Percentiles rank a stretch among this genome's conserved stretches.
Conservation (phyloP, 495 filamentous ascomycete species). For the Astrocystis sublimbata region DNA sequence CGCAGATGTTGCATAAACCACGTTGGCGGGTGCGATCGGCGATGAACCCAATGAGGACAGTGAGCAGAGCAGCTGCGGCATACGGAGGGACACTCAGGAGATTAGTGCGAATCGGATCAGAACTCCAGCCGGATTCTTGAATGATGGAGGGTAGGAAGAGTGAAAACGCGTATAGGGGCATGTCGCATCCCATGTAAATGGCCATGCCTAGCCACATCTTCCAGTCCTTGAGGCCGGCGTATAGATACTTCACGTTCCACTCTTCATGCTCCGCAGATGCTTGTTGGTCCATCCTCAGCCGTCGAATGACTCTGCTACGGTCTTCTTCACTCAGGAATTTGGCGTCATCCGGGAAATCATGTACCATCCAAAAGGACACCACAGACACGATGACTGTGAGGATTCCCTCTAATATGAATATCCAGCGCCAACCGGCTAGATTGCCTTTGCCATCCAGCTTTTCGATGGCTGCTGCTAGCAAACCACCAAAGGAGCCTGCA, state of each 20-base stretch:
- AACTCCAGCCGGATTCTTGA: slow-evolving; percentile 65
- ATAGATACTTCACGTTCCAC: slow-evolving; percentile 76
- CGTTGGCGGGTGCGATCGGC: slow-evolving; percentile 78
- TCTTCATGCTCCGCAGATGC: slow-evolving; percentile 75
- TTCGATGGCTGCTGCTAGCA: slow-evolving; percentile 76
- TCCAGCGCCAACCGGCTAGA: slow-evolving; percentile 78
- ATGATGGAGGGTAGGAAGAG: slow-evolving; percentile 91
- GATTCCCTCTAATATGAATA: slow-evolving; percentile 79
- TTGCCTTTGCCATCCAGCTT: slow-evolving; percentile 71
- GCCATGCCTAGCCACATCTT: slow-evolving; percentile 79
- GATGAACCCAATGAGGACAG: slow-evolving; percentile 71
- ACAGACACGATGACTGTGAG: slow-evolving; percentile 73
- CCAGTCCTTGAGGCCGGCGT: slow-evolving; percentile 76
- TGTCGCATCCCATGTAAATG: slow-evolving; percentile 76
- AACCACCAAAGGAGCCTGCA: slow-evolving; percentile 82
- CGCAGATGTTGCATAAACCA: slow-evolving; percentile 77
- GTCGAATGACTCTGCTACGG: slow-evolving; percentile 68
- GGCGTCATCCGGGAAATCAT: slow-evolving; percentile 86
- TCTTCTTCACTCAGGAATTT: slow-evolving; percentile 73
- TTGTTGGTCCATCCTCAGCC: slow-evolving; percentile 76
- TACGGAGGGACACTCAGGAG: slow-evolving; percentile 88
- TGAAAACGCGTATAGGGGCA: slow-evolving; percentile 85
- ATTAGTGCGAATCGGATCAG: slow-evolving; percentile 63
- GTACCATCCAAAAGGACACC: slow-evolving; percentile 79
- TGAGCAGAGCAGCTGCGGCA: slow-evolving; percentile 75